Evolutionary conservation across 495 filamentous ascomycete species (phyloP).

Genomic region (Clohesyomyces aquaticus): DNA sequence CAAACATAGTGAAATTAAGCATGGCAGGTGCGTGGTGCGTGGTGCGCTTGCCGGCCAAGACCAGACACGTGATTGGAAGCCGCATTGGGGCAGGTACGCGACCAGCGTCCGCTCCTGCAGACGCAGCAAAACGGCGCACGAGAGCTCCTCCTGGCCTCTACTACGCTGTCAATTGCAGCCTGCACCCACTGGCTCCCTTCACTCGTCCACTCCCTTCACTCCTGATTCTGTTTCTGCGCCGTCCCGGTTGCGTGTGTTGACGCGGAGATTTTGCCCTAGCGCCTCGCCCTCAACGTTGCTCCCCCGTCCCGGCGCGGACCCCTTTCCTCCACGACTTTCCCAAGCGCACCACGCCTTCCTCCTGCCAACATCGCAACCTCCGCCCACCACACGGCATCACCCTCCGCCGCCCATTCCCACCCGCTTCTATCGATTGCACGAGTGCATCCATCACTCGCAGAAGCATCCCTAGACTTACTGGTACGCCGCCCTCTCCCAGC

Average conservation of each 20-base stretch:
- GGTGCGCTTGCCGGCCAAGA: too few relatives aligned
- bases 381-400: slow-evolving; percentile 13
- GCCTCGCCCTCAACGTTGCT: slow-evolving; percentile 30
- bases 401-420: slow-evolving; percentile 7
- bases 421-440: slow-evolving; percentile 15
- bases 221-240: neutral
- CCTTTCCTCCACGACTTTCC: slow-evolving; percentile 33
- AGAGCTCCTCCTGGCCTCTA: neutral
- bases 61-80: slow-evolving; percentile 24
- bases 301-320: slow-evolving; percentile 34
- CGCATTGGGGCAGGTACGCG: slow-evolving; percentile 28
- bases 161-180: slow-evolving; percentile 27
- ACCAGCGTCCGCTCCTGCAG: slow-evolving; percentile 12
- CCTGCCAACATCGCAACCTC: slow-evolving; percentile 35
- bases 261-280: slow-evolving; percentile 32
- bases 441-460: slow-evolving; percentile 35
- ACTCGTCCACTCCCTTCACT: neutral
- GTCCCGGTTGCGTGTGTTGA: neutral
- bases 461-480: slow-evolving; percentile 37
- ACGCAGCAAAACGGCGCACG: slow-evolving; percentile 7
- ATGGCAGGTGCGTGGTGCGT: too few relatives aligned
- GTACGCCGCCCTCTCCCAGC: slow-evolving; percentile 29
- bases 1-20: slow-evolving; percentile 7
- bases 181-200: neutral
- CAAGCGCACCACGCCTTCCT: slow-evolving; percentile 39